A percentile compares a stretch with the other conserved stretches of the same genome.
These are phyloP conservation scores for Phragmites australis DNA, from an alignment of 176 grass and related monocot genomes.

Conservation along the genomic window DNA sequence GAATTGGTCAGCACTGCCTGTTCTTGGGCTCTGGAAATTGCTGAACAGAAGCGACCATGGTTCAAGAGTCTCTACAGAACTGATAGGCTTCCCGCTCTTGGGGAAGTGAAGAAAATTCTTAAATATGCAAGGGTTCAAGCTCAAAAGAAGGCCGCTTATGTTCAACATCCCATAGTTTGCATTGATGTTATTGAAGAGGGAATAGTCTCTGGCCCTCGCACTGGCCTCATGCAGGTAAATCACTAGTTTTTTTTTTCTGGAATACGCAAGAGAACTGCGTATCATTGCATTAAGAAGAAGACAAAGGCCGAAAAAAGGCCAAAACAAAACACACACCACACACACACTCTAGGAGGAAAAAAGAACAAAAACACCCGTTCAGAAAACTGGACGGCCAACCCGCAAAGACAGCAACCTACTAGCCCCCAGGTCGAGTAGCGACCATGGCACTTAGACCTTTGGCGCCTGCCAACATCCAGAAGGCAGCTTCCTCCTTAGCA, in stretches of 20 bases:
- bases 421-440: background rate
- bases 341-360: too few relatives aligned
- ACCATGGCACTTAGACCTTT: background rate
- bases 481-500: background rate
- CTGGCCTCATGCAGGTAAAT: constrained; percentile 76
- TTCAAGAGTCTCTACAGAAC: constrained; percentile 76
- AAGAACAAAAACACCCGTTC: too few relatives aligned
- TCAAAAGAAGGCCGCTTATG: constrained; percentile 52
- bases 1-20: constrained; percentile 63
- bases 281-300: too few relatives aligned
- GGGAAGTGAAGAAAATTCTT: constrained; percentile 54
- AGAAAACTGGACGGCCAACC: too few relatives aligned
- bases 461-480: background rate
- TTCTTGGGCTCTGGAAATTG: constrained; percentile 72
- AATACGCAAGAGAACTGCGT: too few relatives aligned
- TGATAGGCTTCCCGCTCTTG: constrained; percentile 58
- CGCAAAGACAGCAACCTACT: background rate
- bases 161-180: constrained; percentile 69
- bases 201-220: constrained; percentile 68
- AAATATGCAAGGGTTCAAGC: constrained; percentile 66
- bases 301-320: too few relatives aligned
- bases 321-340: too few relatives aligned
- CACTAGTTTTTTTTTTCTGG: background rate
- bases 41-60: constrained; percentile 67
- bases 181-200: constrained; percentile 88